A percentile compares a stretch with the other conserved stretches of the same genome.
phyloP scores from a whole-genome alignment of 2,329 filamentous ascomycete species.

The Leptodontidium sp. region DNA sequence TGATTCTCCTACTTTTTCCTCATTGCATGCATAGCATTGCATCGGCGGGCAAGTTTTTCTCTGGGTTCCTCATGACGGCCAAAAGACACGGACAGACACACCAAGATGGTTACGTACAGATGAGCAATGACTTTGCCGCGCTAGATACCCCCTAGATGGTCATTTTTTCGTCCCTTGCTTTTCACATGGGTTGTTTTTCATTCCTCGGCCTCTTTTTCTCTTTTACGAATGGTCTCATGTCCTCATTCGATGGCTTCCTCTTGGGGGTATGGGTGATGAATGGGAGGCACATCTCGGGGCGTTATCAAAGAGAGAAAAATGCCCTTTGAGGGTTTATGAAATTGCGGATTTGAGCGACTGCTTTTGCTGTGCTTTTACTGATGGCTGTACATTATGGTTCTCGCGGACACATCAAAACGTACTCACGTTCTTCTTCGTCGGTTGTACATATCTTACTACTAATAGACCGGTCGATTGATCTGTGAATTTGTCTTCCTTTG shows the following conservation, averaged over 20 bases:
- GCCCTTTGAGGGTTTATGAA: not conserved
- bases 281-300: not conserved
- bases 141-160: conserved; percentile 21
- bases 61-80: conserved; percentile 5
- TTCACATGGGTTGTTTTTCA: not conserved
- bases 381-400: conserved; percentile 11
- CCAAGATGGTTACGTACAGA: conserved; percentile 8
- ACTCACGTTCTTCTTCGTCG: not conserved
- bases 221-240: not conserved
- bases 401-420: not conserved
- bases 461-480: conserved; percentile 11
- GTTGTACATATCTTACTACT: conserved; percentile 11
- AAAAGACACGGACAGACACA: conserved; percentile 1
- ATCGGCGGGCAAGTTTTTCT: conserved; percentile 7
- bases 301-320: not conserved
- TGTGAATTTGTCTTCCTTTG: not conserved
- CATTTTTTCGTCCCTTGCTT: not conserved
- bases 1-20: conserved; percentile 11
- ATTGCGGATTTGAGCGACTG: not conserved
- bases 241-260: not conserved
- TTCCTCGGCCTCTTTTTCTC: not conserved
- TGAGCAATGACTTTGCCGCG: conserved; percentile 12
- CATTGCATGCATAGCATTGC: conserved; percentile 2
- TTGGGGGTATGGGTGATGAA: not conserved
- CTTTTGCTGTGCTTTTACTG: not conserved